Evolutionary conservation across 768 basidiomycete genomes (phyloP).

Genomic region (Cystobasidium onofrii): DNA sequence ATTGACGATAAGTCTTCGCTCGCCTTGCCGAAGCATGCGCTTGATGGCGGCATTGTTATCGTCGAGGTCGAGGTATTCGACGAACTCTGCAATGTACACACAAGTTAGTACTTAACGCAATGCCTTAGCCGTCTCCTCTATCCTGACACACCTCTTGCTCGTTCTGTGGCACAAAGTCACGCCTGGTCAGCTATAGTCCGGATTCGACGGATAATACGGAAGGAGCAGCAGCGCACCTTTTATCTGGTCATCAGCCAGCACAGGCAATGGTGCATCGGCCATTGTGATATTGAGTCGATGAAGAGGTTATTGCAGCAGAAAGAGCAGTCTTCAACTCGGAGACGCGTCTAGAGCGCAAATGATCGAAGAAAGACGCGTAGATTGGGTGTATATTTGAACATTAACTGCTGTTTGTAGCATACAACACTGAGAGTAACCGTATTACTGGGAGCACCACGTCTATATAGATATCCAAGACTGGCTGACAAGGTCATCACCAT

Average conservation of each 20-base stretch:
- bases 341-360: neutral
- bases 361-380: neutral
- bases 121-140: too few species aligned
- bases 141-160: conserved; percentile 17
- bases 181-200: conserved; percentile 17
- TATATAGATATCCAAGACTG: too few species aligned
- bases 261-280: neutral
- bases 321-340: neutral
- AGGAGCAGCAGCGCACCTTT: conserved; percentile 25
- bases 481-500: neutral
- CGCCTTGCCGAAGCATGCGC: conserved; percentile 15
- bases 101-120: too few species aligned
- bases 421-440: too few species aligned
- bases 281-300: neutral
- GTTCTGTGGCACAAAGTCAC: conserved; percentile 14
- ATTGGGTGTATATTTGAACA: neutral
- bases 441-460: too few species aligned
- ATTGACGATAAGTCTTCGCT: conserved; percentile 70
- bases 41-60: conserved; percentile 34
- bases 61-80: conserved; percentile 61
- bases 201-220: neutral
- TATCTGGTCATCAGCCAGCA: conserved; percentile 37
- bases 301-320: neutral
- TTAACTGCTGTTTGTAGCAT: neutral
- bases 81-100: conserved; percentile 30